Evolutionary conservation across 345 rosid species (phyloP).

Genomic region (Lumnitzera racemosa): DNA sequence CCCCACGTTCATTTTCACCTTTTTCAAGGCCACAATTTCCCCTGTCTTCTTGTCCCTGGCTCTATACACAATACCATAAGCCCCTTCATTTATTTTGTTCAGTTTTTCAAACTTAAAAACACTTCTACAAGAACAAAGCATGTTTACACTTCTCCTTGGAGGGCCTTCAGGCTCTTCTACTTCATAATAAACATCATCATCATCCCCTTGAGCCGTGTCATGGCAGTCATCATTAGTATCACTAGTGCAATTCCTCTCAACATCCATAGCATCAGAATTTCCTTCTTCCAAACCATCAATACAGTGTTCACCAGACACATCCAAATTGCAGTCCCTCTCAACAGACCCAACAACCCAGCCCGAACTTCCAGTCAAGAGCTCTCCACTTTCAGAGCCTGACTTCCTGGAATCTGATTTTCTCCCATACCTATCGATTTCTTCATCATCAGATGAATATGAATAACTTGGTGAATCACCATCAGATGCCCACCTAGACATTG

Average conservation of each 20-base stretch:
- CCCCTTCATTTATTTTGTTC: conserved; percentile 38
- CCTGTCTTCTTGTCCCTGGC: conserved; percentile 33
- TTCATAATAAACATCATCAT: not conserved
- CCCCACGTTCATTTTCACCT: conserved; percentile 50
- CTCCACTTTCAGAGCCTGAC: conserved; percentile 41
- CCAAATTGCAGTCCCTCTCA: conserved; percentile 19
- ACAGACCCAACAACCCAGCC: conserved; percentile 20
- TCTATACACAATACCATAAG: conserved; percentile 39
- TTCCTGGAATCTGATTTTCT: conserved; percentile 3
- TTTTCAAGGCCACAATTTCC: conserved; percentile 44
- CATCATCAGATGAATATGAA: conserved; percentile 14
- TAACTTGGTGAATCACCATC: conserved; percentile 25
- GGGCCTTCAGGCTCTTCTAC: conserved; percentile 18
- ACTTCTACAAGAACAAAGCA: conserved; percentile 52
- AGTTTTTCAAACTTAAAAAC: conserved; percentile 37
- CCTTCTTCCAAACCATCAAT: conserved; percentile 19
- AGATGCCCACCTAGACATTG: conserved; percentile 66
- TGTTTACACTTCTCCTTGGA: conserved; percentile 29
- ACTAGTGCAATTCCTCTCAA: conserved; percentile 14
- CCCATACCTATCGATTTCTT: conserved; percentile 3
- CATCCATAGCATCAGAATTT: conserved; percentile 20
- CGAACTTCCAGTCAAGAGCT: conserved; percentile 24
- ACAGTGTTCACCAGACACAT: conserved; percentile 17
- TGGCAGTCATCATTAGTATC: conserved; percentile 15
- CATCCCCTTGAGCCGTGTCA: not conserved